Evolutionary conservation across 192 early-diverging fungal genomes (phyloP).

Genomic region (Coemansia sp.): DNA sequence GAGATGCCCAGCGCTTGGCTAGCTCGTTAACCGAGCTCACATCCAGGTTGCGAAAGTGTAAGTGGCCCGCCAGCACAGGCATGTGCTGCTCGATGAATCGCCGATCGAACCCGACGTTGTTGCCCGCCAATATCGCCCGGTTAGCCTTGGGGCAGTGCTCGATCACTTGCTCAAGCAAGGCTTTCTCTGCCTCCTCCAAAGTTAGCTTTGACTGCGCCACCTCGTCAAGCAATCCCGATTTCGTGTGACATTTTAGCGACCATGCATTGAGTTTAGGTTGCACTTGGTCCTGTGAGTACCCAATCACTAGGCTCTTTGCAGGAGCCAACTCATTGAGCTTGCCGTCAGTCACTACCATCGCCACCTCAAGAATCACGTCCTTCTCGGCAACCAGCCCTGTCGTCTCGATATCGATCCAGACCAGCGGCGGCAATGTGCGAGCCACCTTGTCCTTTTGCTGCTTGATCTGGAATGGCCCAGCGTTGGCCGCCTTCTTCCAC

Average conservation of each 20-base stretch:
- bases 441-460: not conserved
- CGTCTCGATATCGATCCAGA: conserved; percentile 28
- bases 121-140: conserved; percentile 78
- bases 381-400: conserved; percentile 46
- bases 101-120: conserved; percentile 84
- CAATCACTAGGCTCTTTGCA: conserved; percentile 60
- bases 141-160: conserved; percentile 59
- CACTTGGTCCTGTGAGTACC: not conserved
- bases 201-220: conserved; percentile 64
- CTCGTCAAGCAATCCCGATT: conserved; percentile 71
- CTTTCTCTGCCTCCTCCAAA: conserved; percentile 59
- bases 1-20: conserved; percentile 65
- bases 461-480: not conserved
- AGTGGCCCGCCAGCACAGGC: conserved; percentile 62
- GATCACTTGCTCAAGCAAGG: conserved; percentile 68
- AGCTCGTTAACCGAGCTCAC: conserved; percentile 88
- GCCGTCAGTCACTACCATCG: conserved; percentile 78
- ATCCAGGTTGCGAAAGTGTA: conserved; percentile 82
- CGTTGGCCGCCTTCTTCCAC: not conserved
- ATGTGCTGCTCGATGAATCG: conserved; percentile 77
- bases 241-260: conserved; percentile 72
- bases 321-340: conserved; percentile 73
- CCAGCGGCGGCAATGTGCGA: conserved; percentile 8
- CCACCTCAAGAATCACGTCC: conserved; percentile 81
- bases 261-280: conserved; percentile 79